phyloP scores from a whole-genome alignment of 2,329 filamentous ascomycete species.

The Fusarium decemcellulare region DNA sequence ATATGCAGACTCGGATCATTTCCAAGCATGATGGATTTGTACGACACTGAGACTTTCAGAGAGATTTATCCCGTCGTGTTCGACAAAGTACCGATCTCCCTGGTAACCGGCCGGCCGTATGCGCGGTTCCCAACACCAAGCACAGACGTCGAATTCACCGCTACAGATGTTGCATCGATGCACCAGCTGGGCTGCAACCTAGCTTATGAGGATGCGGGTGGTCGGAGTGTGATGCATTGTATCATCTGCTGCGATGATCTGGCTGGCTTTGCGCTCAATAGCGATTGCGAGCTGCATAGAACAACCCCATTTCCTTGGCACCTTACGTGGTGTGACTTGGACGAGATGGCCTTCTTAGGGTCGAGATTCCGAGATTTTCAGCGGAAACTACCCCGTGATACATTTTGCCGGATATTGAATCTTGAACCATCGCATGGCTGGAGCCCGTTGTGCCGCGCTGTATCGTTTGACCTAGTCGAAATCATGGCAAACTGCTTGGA shows the following conservation, averaged over 20 bases:
- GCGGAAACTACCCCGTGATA: rapidly evolving
- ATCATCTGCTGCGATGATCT: not conserved
- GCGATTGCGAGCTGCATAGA: no score
- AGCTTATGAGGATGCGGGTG: no score
- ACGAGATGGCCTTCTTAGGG: not conserved
- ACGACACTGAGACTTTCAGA: not conserved
- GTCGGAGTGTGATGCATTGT: slow-evolving; percentile 21
- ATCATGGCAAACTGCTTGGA: no score
- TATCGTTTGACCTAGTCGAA: no score
- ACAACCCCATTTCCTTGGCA: slow-evolving; percentile 25
- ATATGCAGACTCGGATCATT: not conserved
- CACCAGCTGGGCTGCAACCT: no score
- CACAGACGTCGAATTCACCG: no score
- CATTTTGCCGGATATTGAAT: slow-evolving; percentile 9
- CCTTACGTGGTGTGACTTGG: not conserved
- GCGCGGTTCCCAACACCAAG: no score
- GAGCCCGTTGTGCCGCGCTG: slow-evolving; percentile 25
- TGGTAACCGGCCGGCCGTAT: no score
- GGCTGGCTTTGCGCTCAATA: not conserved
- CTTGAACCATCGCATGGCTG: slow-evolving; percentile 20
- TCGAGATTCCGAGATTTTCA: not conserved
- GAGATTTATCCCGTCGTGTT: not conserved
- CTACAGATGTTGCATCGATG: no score
- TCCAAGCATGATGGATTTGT: not conserved
- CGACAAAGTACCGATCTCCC: no score